Base-by-base conservation (phyloP, 176 grass and related monocot species). In the Areca catechu region DNA sequence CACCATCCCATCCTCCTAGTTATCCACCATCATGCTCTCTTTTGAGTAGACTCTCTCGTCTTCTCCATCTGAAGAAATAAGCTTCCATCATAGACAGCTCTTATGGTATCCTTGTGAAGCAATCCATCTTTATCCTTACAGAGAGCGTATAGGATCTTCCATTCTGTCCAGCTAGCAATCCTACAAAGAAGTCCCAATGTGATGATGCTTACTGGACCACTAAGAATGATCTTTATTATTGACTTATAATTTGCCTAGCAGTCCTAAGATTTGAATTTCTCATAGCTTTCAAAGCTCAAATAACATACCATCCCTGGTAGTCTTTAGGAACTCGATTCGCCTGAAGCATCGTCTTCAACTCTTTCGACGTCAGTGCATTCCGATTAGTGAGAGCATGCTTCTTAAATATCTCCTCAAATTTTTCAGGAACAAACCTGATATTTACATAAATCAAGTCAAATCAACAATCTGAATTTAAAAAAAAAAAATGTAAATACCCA, bases 341-440 rank as follows among this genome's bases (percentile, higher is more conserved):
- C 66, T 65, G 19, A 48, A 92, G 69, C 88, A 92, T 19, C 61
- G 80, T 79, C 52, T 71, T 57, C 22, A 86, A 24, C 22, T 92
- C 88, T 60, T 82, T 70, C 9, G 50, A 68, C 53, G 88, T 86
- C 0, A 92, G 20, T 51, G 83, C 88, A 60, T 92, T 74, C 20
- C 68, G 75, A 67, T 78, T 80, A 3, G 83, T 80, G 22, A 72
- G 68, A 10, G 79, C 83, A 72, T 86, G 60, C 73, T 92, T 86
- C 65, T 76, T 70, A 68, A 92, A 92, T 29, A 92, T 83, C 65
- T 86, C 72, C 54, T 86, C 83, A 37, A 92, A 92, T 50, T 92
- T 92, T 70, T 79, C 76, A 16, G 67, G 72, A 48, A 83, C 79
- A 52, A 92, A 92, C 72, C 88, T 92, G 20, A 47, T 43, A 43